Percentiles rank a stretch among this genome's conserved stretches.
These are phyloP conservation scores for Breviolum minutum DNA, from an alignment of 73 alveolate species.

Conservation along the genomic window DNA sequence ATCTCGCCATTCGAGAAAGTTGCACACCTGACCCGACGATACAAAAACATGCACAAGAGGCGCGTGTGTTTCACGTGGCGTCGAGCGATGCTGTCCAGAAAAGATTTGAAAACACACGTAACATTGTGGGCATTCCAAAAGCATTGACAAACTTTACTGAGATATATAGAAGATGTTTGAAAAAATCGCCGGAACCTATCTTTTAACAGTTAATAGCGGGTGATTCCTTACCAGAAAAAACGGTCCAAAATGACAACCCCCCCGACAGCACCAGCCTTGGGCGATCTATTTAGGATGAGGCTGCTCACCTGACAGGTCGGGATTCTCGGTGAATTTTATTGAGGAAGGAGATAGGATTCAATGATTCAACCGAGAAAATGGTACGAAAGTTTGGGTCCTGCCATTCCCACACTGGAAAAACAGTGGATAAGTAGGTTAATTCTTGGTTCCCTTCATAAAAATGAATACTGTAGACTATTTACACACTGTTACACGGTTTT, in stretches of 20 bases:
- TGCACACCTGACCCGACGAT: conserved; percentile 67
- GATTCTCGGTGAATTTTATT: too few species aligned
- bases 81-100: neutral
- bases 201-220: too few species aligned
- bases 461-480: too few species aligned
- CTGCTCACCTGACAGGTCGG: conserved; percentile 70
- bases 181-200: neutral
- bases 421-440: too few species aligned
- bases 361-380: too few species aligned
- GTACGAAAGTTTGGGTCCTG: too few species aligned
- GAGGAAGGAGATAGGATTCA: too few species aligned
- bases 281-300: conserved; percentile 81
- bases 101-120: neutral
- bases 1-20: conserved; percentile 96
- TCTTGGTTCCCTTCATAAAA: too few species aligned
- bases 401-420: too few species aligned
- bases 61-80: neutral
- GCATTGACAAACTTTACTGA: neutral
- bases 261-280: conserved; percentile 13
- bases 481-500: too few species aligned
- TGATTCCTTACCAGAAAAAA: too few species aligned
- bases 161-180: neutral
- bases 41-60: neutral
- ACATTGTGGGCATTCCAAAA: too few species aligned
- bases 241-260: neutral